Conservation (phyloP, 768 basidiomycete genomes). For the Amanita muscaria region DNA sequence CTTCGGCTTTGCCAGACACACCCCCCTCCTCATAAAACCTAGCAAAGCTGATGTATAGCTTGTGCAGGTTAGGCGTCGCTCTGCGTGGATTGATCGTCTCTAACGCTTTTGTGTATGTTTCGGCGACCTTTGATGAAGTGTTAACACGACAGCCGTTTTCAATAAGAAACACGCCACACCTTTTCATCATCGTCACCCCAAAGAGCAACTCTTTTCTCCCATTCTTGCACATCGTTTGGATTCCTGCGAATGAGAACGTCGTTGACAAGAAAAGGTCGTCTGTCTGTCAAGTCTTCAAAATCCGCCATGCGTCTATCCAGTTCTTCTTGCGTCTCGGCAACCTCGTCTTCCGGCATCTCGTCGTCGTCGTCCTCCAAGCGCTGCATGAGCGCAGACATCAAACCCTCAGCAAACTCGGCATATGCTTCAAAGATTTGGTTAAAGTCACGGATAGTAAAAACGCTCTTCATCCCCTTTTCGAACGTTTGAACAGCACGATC, state of each 20-base stretch:
- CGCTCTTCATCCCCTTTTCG: slow-evolving; percentile 74
- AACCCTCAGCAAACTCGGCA: slow-evolving; percentile 85
- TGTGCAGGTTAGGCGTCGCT: slow-evolving; percentile 85
- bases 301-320: slow-evolving; percentile 84
- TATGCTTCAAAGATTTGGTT: slow-evolving; percentile 97
- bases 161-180: slow-evolving; percentile 32
- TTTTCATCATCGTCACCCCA: slow-evolving; percentile 93
- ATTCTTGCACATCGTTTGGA: slow-evolving; percentile 97
- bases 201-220: slow-evolving; percentile 95
- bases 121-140: slow-evolving; percentile 57
- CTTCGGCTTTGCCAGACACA: slow-evolving; percentile 64
- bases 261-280: slow-evolving; percentile 92
- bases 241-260: slow-evolving; percentile 90
- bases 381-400: slow-evolving; percentile 87
- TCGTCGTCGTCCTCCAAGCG: slow-evolving; percentile 81
- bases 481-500: slow-evolving; percentile 84
- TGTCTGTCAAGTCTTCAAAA: slow-evolving; percentile 91
- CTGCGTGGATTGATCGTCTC: slow-evolving; percentile 82
- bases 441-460: slow-evolving; percentile 93
- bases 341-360: slow-evolving; percentile 73
- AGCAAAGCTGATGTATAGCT: slow-evolving; percentile 90
- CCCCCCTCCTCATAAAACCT: slow-evolving; percentile 98
- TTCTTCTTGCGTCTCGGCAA: slow-evolving; percentile 71
- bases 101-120: slow-evolving; percentile 86
- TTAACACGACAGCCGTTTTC: background rate